Conservation (phyloP, 371 early-diverging fungal genomes). For the Mucor sp. region DNA sequence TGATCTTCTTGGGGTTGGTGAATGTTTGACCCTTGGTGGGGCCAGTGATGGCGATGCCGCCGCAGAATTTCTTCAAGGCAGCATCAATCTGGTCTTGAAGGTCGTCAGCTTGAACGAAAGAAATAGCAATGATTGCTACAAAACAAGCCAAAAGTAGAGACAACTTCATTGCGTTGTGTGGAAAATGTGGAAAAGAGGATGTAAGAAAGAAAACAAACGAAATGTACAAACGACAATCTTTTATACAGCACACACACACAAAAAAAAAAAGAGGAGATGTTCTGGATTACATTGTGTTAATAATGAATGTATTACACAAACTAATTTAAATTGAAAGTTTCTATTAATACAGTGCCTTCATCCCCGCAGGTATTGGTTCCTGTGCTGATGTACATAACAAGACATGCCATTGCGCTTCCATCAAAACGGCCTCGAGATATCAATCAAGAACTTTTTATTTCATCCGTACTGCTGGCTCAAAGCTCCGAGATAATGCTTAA, state of each 20-base stretch:
- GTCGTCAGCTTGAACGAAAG: constrained; percentile 36
- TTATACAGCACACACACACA: neutral
- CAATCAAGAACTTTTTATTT: no score
- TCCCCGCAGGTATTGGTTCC: no score
- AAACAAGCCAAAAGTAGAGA: constrained; percentile 28
- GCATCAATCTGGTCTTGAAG: constrained; percentile 46
- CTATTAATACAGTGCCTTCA: neutral
- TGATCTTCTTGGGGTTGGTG: constrained; percentile 40
- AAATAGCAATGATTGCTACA: constrained; percentile 28
- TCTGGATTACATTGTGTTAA: neutral
- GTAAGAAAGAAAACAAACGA: neutral
- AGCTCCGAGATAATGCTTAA: constrained; percentile 32
- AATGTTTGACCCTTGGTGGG: constrained; percentile 40
- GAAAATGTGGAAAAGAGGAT: neutral
- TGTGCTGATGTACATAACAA: no score
- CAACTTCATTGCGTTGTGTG: constrained; percentile 30
- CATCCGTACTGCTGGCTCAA: neutral
- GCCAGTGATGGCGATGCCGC: constrained; percentile 37
- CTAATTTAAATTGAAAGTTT: neutral
- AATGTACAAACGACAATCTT: neutral
- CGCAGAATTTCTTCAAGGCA: constrained; percentile 52
- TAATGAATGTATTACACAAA: neutral
- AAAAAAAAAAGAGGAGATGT: neutral
- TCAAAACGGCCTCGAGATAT: no score
- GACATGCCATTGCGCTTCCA: no score